Evolutionary conservation across 2,329 filamentous ascomycete species (phyloP).

Genomic region (Elsinoe perseae): DNA sequence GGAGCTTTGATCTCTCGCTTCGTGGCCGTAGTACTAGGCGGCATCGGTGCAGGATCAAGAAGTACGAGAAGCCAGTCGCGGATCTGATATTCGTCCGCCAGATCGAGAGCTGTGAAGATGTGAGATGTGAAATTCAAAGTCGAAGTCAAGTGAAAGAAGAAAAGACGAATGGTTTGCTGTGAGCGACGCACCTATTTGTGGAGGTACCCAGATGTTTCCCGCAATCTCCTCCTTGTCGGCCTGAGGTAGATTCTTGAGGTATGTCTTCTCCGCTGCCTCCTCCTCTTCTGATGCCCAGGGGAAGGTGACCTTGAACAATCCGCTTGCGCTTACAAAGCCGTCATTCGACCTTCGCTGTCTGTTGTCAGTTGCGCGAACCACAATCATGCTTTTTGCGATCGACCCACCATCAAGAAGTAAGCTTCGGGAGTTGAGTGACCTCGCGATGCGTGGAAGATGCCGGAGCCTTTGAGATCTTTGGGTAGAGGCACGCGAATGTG

Average conservation of each 20-base stretch:
- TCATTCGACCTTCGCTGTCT: constrained; percentile 68
- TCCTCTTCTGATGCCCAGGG: constrained; percentile 60
- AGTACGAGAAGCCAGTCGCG: constrained; percentile 84
- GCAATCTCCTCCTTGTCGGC: constrained; percentile 89
- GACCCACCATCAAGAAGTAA: constrained; percentile 82
- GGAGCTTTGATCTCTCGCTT: constrained; percentile 67
- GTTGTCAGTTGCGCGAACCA: not conserved
- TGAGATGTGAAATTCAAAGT: not conserved
- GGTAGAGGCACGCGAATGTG: constrained; percentile 88
- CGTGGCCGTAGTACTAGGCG: constrained; percentile 48
- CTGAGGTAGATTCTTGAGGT: constrained; percentile 72
- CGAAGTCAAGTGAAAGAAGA: not conserved
- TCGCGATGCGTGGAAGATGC: constrained; percentile 75
- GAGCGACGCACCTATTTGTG: constrained; percentile 52
- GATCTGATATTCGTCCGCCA: constrained; percentile 84
- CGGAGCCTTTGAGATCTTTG: constrained; percentile 76
- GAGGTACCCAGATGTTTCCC: constrained; percentile 93
- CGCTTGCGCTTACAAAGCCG: constrained; percentile 75
- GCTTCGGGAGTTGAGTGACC: constrained; percentile 63
- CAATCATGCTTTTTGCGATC: not conserved
- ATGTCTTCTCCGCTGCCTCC: constrained; percentile 70
- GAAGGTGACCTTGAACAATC: constrained; percentile 89
- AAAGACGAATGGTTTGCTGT: not conserved
- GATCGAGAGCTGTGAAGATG: constrained; percentile 56
- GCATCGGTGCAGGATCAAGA: constrained; percentile 77